Evolutionary conservation across 169 alveolate species (phyloP).

Genomic region (Plasmodium ovale): DNA sequence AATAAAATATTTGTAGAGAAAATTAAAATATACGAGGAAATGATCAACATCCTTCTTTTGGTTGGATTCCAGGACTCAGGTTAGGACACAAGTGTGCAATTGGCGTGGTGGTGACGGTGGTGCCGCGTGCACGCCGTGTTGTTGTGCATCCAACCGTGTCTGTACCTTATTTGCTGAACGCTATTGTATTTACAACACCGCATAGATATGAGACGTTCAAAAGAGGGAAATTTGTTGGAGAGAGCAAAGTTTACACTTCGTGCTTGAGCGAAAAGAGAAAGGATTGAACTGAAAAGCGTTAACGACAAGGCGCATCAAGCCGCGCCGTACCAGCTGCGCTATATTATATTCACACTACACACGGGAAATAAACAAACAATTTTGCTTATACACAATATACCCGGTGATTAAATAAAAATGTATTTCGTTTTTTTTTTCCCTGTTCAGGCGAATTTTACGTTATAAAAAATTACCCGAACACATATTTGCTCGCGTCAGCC

Average conservation of each 20-base stretch:
- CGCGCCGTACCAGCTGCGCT: too few species aligned
- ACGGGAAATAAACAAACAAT: neutral
- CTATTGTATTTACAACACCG: neutral
- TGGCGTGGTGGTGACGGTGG: too few species aligned
- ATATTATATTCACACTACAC: too few species aligned
- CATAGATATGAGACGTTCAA: too few species aligned
- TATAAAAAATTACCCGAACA: constrained; percentile 59
- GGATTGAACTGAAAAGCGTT: too few species aligned
- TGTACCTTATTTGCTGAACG: neutral
- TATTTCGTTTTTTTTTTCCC: neutral
- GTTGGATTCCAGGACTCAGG: constrained; percentile 76
- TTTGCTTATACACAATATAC: neutral
- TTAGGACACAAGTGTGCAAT: neutral
- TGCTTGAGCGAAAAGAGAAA: too few species aligned
- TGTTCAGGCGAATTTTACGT: constrained; percentile 64
- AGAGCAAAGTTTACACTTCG: too few species aligned
- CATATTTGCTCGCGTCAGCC: constrained; percentile 64
- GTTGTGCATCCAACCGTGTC: neutral
- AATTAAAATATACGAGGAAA: constrained; percentile 57
- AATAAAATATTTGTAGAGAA: constrained; percentile 67
- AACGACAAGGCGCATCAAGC: too few species aligned
- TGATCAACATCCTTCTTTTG: constrained; percentile 50
- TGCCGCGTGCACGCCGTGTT: too few species aligned
- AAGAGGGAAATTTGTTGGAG: too few species aligned
- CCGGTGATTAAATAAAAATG: neutral